Base-by-base conservation (phyloP, 1,284 basidiomycete genomes). In the Leccinum subrobustum region DNA sequence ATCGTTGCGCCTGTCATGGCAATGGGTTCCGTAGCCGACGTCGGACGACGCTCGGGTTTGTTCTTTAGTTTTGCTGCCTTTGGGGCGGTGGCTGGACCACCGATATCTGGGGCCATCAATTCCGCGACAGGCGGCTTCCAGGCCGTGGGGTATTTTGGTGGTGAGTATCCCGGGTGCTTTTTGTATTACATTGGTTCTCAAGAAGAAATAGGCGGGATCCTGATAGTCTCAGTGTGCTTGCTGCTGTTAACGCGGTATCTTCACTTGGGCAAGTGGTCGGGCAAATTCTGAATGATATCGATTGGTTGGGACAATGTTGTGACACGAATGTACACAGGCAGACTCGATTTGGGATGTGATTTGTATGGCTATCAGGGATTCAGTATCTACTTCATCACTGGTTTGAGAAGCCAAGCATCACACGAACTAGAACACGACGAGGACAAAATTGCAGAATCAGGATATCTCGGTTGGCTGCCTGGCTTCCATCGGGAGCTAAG, bases 1-100 rank as follows among this genome's bases (percentile, higher is more conserved):
- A 65, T 87, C 20, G 68, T 79, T 0, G 77, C 80, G 23, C 88
- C 89, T 1, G 76, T 84, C 42, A 81, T 88, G 61, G 75, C 79
- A 4, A 79, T 91, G 72, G 88, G 89, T 1, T 78, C 79, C 0
- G 76, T 79, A 1, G 74, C 75, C 20, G 85, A 88, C 63, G 78
- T 88, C 7, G 88, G 88, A 29, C 76, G 83, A 39, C 79, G 86
- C 12, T 73, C 80, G 1, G 86, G 88, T 1, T 81, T 87, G 76
- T 78, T 81, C 48, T 76, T 86, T 70, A 83, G 79, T 5, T 73
- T 87, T 57, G 65, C 81, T 16, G 76, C 81, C 0, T 55, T 82
- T 37, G 81, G 82, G 4, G 76, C 79, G 1, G 66, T 83, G 29
- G 73, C 70, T 6, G 83, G 83, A 1, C 77, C 81, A 18, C 82